Evolutionary conservation across 345 rosid genomes (phyloP).

Genomic region (Capsella bursapastoris): DNA sequence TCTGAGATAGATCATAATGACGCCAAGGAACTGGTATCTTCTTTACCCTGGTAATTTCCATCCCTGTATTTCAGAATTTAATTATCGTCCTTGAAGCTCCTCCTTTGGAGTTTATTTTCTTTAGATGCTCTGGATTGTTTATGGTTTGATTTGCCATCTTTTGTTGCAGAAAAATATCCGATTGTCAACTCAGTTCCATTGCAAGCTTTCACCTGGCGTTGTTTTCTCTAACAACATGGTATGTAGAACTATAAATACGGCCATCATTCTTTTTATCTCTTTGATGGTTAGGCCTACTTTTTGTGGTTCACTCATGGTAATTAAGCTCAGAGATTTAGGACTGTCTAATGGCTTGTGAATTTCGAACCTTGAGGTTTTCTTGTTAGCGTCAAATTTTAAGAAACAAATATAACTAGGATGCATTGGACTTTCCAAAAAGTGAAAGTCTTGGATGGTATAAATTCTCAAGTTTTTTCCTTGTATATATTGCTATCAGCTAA

Average conservation of each 20-base stretch:
- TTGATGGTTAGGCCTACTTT: conserved; percentile 7
- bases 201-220: conserved; percentile 69
- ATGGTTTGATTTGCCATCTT: conserved; percentile 26
- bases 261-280: background rate
- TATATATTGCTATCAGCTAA: conserved; percentile 56
- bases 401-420: background rate
- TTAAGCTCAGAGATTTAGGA: background rate
- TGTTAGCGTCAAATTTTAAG: conserved; percentile 12
- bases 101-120: conserved; percentile 18
- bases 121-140: conserved; percentile 1
- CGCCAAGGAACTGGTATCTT: conserved; percentile 78
- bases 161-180: conserved; percentile 64
- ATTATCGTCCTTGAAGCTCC: conserved; percentile 15
- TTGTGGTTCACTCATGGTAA: conserved; percentile 4
- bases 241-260: conserved; percentile 34
- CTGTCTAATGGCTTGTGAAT: background rate
- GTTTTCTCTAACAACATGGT: conserved; percentile 78
- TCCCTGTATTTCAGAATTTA: conserved; percentile 43
- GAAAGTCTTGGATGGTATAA: conserved; percentile 32
- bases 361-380: conserved; percentile 25
- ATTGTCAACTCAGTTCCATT: conserved; percentile 66
- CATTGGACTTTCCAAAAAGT: background rate
- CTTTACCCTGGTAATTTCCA: conserved; percentile 80
- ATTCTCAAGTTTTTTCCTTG: conserved; percentile 25
- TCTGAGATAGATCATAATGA: conserved; percentile 50